These are phyloP conservation scores for Casuarina equisetifolia DNA, from an alignment of 306 rosid species.

Conservation along the genomic window DNA sequence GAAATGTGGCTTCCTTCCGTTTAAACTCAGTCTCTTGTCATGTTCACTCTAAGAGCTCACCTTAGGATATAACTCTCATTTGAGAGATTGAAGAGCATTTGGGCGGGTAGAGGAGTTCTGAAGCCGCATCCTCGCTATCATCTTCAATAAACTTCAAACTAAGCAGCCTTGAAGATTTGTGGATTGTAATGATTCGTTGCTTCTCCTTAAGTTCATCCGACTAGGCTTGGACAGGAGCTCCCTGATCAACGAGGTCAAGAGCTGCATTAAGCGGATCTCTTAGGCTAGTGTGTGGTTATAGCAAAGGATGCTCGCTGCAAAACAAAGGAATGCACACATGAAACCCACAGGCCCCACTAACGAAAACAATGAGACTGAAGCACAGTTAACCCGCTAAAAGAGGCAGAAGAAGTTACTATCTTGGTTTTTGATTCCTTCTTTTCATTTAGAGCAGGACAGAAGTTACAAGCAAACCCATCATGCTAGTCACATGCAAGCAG, in stretches of 20 bases:
- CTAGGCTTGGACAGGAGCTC: conserved; percentile 21
- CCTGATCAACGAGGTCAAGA: conserved; percentile 13
- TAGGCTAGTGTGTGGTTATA: conserved; percentile 25
- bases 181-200: too few species aligned
- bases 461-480: too few species aligned
- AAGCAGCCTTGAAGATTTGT: too few species aligned
- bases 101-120: conserved; percentile 24
- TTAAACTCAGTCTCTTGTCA: conserved; percentile 33
- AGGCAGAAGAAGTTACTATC: too few species aligned
- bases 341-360: conserved; percentile 3
- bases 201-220: neutral
- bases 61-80: conserved; percentile 33
- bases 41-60: conserved; percentile 37
- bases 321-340: conserved; percentile 34
- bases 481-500: neutral
- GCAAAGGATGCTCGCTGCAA: conserved; percentile 32
- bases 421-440: too few species aligned
- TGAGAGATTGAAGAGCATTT: conserved; percentile 38
- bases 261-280: conserved; percentile 28
- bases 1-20: conserved; percentile 35
- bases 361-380: too few species aligned
- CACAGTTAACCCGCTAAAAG: too few species aligned
- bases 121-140: neutral
- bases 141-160: too few species aligned
- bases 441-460: too few species aligned